These are phyloP conservation scores for Filosporella fistucella DNA, from an alignment of 495 filamentous ascomycete genomes.

Conservation along the genomic window DNA sequence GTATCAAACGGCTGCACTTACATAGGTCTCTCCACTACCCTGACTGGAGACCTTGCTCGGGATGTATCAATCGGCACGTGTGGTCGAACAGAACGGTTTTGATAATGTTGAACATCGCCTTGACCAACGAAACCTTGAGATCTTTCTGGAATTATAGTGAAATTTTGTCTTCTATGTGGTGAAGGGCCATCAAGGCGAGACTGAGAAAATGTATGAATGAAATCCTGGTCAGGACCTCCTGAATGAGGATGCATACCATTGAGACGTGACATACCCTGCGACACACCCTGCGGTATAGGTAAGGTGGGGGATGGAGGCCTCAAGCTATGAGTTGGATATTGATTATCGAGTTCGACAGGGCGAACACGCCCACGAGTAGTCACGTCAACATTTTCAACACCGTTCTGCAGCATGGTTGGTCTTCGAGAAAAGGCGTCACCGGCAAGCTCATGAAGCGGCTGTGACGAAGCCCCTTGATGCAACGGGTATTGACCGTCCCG, in stretches of 20 bases:
- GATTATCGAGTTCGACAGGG: slow-evolving; percentile 9
- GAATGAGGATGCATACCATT: slow-evolving; percentile 12
- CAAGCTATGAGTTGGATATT: background rate
- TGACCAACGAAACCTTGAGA: slow-evolving; percentile 2
- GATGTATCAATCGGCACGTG: slow-evolving; percentile 1
- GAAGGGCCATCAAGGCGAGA: slow-evolving; percentile 18
- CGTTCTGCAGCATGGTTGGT: no score
- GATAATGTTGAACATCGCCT: background rate
- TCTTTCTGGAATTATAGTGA: slow-evolving; percentile 10
- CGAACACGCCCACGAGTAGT: slow-evolving; percentile 8
- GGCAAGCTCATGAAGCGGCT: no score
- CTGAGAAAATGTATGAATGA: slow-evolving; percentile 21
- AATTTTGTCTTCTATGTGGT: slow-evolving; percentile 4
- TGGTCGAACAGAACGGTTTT: no score
- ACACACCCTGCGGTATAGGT: no score
- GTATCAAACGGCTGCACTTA: slow-evolving; percentile 10
- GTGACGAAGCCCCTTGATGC: no score
- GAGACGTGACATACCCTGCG: slow-evolving; percentile 13
- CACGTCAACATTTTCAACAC: background rate
- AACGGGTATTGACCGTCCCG: background rate
- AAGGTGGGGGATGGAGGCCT: slow-evolving; percentile 10
- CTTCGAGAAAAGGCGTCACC: no score
- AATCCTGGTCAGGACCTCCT: slow-evolving; percentile 12
- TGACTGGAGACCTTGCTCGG: slow-evolving; percentile 20
- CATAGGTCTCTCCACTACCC: slow-evolving; percentile 19